Conservation (phyloP, 768 basidiomycete genomes). For the Suillus hirtellus region DNA sequence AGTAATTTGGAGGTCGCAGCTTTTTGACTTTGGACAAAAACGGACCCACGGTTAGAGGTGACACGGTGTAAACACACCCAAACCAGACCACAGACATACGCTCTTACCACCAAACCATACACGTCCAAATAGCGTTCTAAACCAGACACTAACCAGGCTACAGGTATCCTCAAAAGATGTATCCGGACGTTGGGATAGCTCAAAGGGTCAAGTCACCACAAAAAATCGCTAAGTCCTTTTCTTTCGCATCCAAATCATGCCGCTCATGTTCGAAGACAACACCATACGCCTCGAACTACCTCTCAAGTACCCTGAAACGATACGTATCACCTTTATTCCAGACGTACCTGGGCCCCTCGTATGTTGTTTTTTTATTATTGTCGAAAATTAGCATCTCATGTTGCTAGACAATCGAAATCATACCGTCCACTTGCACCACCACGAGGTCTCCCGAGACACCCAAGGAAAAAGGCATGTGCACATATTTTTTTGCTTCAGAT, state of each 20-base stretch:
- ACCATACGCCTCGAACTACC: background rate
- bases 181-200: no score
- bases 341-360: background rate
- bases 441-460: background rate
- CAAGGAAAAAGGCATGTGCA: background rate
- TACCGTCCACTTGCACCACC: background rate
- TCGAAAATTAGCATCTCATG: background rate
- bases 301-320: background rate
- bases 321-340: background rate
- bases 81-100: no score
- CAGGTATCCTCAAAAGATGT: no score
- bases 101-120: no score
- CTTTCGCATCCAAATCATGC: no score
- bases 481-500: background rate
- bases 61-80: background rate
- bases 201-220: no score
- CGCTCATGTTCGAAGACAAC: background rate
- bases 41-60: no score
- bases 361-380: background rate
- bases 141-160: no score
- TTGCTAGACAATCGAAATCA: background rate
- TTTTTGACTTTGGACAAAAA: no score
- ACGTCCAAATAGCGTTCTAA: no score
- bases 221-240: no score
- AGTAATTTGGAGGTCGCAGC: no score